Conservation (phyloP, 192 early-diverging fungal genomes). For the Umbelopsis vinacea region DNA sequence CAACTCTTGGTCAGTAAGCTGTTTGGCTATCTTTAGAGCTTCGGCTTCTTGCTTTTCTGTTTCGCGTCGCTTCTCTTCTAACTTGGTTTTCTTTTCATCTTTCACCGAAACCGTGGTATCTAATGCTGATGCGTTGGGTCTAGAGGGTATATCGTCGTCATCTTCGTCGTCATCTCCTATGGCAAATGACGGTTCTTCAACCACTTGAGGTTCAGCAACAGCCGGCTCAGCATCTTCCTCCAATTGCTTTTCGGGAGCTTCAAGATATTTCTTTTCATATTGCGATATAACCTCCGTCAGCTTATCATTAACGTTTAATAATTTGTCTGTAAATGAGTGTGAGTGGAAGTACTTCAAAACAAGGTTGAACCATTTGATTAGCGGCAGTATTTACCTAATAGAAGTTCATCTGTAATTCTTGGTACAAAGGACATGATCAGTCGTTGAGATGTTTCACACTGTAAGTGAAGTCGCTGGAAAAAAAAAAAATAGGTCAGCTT, state of each 20-base stretch:
- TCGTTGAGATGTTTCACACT: slow-evolving; percentile 26
- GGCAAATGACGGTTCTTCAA: slow-evolving; percentile 28
- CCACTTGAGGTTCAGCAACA: background rate
- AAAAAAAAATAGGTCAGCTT: background rate
- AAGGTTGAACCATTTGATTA: background rate
- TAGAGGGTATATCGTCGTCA: slow-evolving; percentile 31
- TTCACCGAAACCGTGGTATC: background rate
- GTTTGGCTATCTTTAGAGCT: slow-evolving; percentile 34
- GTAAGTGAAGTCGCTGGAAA: slow-evolving; percentile 19
- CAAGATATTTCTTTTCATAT: slow-evolving; percentile 15
- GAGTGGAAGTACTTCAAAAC: background rate
- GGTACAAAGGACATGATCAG: slow-evolving; percentile 26
- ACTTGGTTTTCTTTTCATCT: slow-evolving; percentile 9
- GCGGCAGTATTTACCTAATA: slow-evolving; percentile 15
- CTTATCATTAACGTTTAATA: slow-evolving; percentile 32
- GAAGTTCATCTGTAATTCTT: slow-evolving; percentile 12
- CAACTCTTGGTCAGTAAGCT: background rate
- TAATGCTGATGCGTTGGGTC: background rate
- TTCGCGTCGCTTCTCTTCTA: slow-evolving; percentile 29
- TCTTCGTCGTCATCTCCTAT: slow-evolving; percentile 41
- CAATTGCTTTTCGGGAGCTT: background rate
- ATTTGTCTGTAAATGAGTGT: slow-evolving; percentile 3
- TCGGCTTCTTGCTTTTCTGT: slow-evolving; percentile 39
- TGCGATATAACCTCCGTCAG: slow-evolving; percentile 16
- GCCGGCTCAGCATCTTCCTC: background rate